Percentiles rank a stretch among this genome's conserved stretches.
These are phyloP conservation scores for Dendrobium officinale DNA, from an alignment of 106 monocot genomes.

Conservation along the genomic window DNA sequence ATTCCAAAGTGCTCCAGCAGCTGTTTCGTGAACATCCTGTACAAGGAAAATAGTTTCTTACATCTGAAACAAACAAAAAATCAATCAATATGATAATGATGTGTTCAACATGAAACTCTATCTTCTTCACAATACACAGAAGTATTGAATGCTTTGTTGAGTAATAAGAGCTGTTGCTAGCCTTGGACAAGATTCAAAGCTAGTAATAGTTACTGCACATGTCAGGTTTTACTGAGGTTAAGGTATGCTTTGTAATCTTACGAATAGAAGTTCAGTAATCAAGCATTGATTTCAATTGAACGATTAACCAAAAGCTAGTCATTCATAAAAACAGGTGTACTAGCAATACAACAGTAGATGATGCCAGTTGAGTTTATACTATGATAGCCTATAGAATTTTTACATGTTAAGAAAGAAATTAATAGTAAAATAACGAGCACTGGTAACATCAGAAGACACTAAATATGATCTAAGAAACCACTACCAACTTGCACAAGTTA, in stretches of 20 bases:
- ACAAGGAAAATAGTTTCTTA: slow-evolving; percentile 1
- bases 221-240: neutral
- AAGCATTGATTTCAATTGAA: neutral
- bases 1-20: slow-evolving; percentile 98
- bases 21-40: slow-evolving; percentile 98
- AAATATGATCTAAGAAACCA: no score
- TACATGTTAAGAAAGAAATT: neutral
- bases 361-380: neutral
- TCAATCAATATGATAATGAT: neutral
- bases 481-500: no score
- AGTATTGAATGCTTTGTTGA: neutral
- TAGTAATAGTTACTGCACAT: neutral
- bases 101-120: neutral
- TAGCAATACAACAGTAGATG: neutral
- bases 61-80: neutral
- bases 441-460: no score
- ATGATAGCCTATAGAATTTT: neutral
- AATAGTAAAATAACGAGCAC: no score
- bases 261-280: neutral
- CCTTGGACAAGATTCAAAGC: neutral
- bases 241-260: neutral
- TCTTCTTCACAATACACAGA: neutral
- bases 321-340: neutral
- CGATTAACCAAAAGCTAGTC: neutral
- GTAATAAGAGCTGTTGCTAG: no score